Evolutionary conservation across 192 early-diverging fungal species (phyloP), one percentile per base, ranked within the genome.

Genomic region (Mycoemilia scoparia): DNA sequence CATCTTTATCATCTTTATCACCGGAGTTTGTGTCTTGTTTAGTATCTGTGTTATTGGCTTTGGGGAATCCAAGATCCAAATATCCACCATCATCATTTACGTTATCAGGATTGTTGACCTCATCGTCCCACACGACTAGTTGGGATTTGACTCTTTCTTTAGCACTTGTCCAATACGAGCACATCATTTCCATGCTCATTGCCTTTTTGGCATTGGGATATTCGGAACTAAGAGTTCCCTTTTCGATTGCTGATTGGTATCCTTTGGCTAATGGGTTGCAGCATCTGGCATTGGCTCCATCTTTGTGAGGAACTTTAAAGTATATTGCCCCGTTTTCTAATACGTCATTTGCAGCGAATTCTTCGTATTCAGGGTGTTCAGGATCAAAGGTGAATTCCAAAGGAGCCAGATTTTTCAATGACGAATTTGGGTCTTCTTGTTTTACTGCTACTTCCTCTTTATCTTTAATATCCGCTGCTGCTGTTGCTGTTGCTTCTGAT

Each of bases 161-260:
- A 4, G 82, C 68, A 30, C 74, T 71, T 24, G 78, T 73, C 93
- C 93, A 97, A 56, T 97, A 97, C 1, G 85, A 74, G 49, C 81
- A 85, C 60, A 73, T 50, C 0, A 71, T 64, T 32, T 85, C 82
- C 42, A 76, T 61, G 15, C 67, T 59, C 26, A 97, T 46, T 1
- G 89, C 84, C 27, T 84, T 73, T 34, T 66, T 68, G 12, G 92
- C 86, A 25, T 61, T 54, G 2, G 60, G 38, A 38, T 75, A 73
- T 29, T 73, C 64, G 6, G 82, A 84, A 9, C 76, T 68, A 21
- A 97, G 59, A 9, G 72, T 67, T 11, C 77, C 76, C 10, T 76
- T 67, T 28, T 97, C 89, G 40, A 92, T 87, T 4, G 70, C 62
- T 1, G 51, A 36, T 16, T 84, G 59, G 49, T 80, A 95, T 2